phyloP scores from a whole-genome alignment of 1,284 basidiomycete genomes.

The Phellopilus nigrolimitatus region DNA sequence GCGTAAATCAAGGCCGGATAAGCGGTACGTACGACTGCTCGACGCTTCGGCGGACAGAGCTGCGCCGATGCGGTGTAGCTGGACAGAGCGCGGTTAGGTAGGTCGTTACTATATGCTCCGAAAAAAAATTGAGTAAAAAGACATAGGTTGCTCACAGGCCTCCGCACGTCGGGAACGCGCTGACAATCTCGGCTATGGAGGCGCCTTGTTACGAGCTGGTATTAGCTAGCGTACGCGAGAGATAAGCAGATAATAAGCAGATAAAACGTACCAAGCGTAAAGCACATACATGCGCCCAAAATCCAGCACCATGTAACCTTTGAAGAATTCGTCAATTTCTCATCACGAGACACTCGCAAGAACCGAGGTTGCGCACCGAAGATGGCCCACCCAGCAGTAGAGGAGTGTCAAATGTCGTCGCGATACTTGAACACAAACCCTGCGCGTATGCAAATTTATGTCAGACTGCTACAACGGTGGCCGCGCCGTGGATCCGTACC shows the following conservation, averaged over 20 bases:
- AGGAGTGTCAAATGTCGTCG: constrained; percentile 80
- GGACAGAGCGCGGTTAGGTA: constrained; percentile 8
- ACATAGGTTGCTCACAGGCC: constrained; percentile 53
- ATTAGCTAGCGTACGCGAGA: neutral
- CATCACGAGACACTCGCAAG: neutral
- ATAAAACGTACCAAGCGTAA: constrained; percentile 50
- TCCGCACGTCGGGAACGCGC: constrained; percentile 80
- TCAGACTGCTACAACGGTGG: neutral
- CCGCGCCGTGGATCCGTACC: constrained; percentile 34
- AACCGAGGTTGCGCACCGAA: constrained; percentile 41
- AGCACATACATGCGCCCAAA: constrained; percentile 69
- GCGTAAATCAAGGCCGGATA: neutral
- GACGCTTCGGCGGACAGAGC: constrained; percentile 62
- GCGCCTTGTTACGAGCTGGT: constrained; percentile 35
- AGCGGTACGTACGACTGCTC: constrained; percentile 46
- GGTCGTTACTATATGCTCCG: neutral
- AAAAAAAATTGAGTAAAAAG: too few species aligned
- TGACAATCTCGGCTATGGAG: constrained; percentile 75
- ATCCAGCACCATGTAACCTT: constrained; percentile 81
- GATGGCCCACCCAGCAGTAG: constrained; percentile 71
- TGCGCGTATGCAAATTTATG: constrained; percentile 23
- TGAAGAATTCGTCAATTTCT: neutral
- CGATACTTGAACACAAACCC: constrained; percentile 76
- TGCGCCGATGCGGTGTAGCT: constrained; percentile 76
- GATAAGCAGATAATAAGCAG: neutral